These are phyloP conservation scores for Gaultheria prostrata DNA, from an alignment of 148 eudicot genomes.

Conservation along the genomic window DNA sequence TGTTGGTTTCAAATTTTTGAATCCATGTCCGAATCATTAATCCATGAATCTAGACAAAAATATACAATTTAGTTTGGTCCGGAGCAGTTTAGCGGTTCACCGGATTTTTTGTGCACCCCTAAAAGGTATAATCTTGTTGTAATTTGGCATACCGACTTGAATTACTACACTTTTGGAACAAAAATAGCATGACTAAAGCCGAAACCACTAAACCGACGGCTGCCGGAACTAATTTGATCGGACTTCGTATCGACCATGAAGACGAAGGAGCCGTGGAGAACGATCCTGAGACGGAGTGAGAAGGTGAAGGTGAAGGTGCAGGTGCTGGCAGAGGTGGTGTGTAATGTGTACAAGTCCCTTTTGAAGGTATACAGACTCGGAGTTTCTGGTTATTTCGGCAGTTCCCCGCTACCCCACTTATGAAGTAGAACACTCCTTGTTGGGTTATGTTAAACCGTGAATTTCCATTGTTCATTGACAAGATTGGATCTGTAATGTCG, in stretches of 20 bases:
- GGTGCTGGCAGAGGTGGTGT: neutral
- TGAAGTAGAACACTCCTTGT: conserved; percentile 67
- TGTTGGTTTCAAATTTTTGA: too few relatives aligned
- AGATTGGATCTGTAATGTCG: conserved; percentile 70
- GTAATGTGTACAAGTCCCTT: conserved; percentile 37
- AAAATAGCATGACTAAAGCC: neutral
- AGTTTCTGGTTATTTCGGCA: conserved; percentile 76
- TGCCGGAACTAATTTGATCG: too few relatives aligned
- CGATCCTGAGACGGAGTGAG: conserved; percentile 44
- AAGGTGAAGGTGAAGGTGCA: conserved; percentile 32
- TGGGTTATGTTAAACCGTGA: conserved; percentile 70
- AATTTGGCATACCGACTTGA: neutral
- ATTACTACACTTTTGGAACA: neutral
- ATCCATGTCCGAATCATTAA: too few relatives aligned
- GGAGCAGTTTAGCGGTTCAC: too few relatives aligned
- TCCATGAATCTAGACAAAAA: too few relatives aligned
- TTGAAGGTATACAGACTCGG: conserved; percentile 48
- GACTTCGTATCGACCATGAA: too few relatives aligned
- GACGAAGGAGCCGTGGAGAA: conserved; percentile 48
- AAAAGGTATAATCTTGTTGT: conserved; percentile 51
- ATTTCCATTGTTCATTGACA: conserved; percentile 78
- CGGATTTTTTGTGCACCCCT: neutral
- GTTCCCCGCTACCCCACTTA: conserved; percentile 62
- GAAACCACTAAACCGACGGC: too few relatives aligned
- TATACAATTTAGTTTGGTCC: too few relatives aligned